Base-by-base conservation (phyloP, 1,139 yeast species). In the Saccharomyces hybrid region DNA sequence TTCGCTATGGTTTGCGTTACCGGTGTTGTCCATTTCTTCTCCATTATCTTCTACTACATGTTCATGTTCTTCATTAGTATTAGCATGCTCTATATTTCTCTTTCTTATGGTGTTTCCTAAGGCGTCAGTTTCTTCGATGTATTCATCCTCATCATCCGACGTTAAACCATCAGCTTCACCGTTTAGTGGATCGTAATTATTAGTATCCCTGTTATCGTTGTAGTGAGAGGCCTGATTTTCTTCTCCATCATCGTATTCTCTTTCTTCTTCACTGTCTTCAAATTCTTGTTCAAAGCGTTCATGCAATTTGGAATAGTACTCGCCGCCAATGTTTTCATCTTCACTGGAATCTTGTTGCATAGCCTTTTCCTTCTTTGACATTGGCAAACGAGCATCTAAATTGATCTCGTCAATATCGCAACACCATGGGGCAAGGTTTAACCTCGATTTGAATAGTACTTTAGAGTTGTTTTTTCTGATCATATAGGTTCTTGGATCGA, bases 401-500 rank as follows among this genome's bases (percentile, higher is more conserved):
- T 88, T 88, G 51, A 85, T 81, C 57, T 84, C 88, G 41, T 77
- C 73, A 9, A 87, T 83, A 53, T 81, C 85, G 1, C 89, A 89
- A 42, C 86, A 84, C 71, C 79, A 90, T 20, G 80, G 82, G 4
- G 83, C 73, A 64, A 91, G 71, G 65, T 89, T 84, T 58, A 91
- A 71, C 48, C 76, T 73, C 31, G 81, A 68, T 0, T 95, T 93
- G 71, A 89, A 89, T 16, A 81, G 71, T n/a, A 91, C 95, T 53
- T 83, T 81, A 6, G 96, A 85, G 53, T 88, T 82, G 67, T 91
- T 90, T 67, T 91, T 91, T 57, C 89, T 82, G 34, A 89, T 85
- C 77, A 81, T 81, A 57, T 87, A 93, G 0, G 96, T 88, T 56
- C 82, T 75, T 53, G 95, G 88, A 69, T 91, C 97, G 71, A 90